A percentile compares a stretch with the other conserved stretches of the same genome.
Evolutionary conservation across 345 rosid species (phyloP).

Genomic region (Camelina hispida): DNA sequence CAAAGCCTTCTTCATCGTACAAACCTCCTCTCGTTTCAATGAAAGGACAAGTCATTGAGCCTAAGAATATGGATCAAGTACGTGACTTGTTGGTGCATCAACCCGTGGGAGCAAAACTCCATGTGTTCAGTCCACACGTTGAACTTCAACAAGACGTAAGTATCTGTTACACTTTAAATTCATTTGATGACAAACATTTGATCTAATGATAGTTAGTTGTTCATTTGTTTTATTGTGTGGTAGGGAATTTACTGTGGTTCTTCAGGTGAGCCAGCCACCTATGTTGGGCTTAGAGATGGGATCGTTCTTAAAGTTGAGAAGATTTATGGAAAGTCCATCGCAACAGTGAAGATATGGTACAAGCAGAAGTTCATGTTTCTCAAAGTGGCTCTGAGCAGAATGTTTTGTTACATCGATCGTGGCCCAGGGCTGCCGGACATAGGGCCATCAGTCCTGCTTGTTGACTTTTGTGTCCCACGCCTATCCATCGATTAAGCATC

Average conservation of each 20-base stretch:
- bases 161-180: no score
- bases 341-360: conserved; percentile 4
- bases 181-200: background rate
- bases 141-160: conserved; percentile 1
- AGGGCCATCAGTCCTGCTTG: background rate
- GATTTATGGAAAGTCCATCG: background rate
- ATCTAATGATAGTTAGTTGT: background rate
- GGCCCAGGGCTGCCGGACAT: background rate
- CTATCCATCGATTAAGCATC: background rate
- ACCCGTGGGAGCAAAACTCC: conserved; percentile 7
- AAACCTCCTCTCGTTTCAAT: conserved; percentile 7
- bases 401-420: background rate
- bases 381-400: conserved; percentile 6
- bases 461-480: conserved; percentile 11
- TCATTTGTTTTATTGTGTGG: background rate
- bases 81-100: background rate
- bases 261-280: background rate
- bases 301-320: background rate
- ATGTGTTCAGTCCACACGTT: conserved; percentile 10
- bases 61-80: background rate
- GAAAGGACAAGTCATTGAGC: conserved; percentile 10
- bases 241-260: conserved; percentile 10
- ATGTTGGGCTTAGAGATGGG: conserved; percentile 26
- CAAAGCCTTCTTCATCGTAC: background rate
- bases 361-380: background rate